These are phyloP conservation scores for Colletotrichum gloeosporioides DNA, from an alignment of 2,329 filamentous ascomycete species.

Conservation along the genomic window DNA sequence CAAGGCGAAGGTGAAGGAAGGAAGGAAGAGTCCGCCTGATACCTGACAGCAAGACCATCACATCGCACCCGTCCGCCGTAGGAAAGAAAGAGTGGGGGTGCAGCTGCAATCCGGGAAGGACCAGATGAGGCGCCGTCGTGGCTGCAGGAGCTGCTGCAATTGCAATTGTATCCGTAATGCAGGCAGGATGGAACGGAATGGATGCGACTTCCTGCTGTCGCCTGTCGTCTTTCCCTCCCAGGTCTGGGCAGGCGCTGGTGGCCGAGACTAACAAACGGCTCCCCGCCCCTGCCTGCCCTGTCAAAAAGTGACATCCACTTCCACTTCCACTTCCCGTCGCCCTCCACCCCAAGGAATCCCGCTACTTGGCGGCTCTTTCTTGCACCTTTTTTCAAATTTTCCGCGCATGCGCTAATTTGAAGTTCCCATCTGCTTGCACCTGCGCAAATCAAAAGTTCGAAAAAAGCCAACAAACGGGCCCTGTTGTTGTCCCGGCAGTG, in stretches of 20 bases:
- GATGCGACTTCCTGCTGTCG: not conserved
- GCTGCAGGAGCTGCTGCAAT: not conserved
- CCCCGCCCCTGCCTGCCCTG: not conserved
- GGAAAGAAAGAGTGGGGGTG: not conserved
- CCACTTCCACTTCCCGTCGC: not conserved
- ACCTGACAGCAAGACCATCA: not conserved
- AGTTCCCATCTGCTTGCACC: not conserved
- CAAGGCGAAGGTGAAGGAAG: not conserved
- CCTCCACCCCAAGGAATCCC: not conserved
- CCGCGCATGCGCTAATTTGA: not conserved
- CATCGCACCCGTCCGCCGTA: not conserved
- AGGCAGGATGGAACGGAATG: not conserved
- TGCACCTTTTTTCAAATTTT: not conserved
- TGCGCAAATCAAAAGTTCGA: not conserved
- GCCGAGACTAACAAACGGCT: not conserved
- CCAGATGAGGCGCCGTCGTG: not conserved
- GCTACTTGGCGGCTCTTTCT: conserved; percentile 11
- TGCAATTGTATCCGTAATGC: not conserved
- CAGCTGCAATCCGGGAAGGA: not conserved
- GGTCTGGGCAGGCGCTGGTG: not conserved
- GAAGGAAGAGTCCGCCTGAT: not conserved
- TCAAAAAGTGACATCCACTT: not conserved
- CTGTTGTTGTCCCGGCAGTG: not conserved
- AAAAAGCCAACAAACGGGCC: not conserved
- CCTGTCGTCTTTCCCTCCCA: not conserved